A percentile compares a stretch with the other conserved stretches of the same genome.
phyloP scores from a whole-genome alignment of 2,329 filamentous ascomycete genomes.

The Chrysoporthe puriensis region DNA sequence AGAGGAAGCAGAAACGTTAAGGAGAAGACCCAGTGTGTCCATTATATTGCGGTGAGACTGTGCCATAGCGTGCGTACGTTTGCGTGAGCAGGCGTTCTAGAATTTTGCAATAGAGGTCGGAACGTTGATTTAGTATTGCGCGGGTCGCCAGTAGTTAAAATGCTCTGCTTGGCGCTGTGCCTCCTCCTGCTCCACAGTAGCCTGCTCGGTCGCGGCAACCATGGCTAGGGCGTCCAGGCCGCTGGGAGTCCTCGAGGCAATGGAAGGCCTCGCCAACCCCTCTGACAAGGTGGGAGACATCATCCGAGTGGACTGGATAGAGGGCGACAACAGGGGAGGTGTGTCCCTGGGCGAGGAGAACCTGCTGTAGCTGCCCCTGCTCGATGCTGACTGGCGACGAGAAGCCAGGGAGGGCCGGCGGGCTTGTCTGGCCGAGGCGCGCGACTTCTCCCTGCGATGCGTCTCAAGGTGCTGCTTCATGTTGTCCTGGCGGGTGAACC shows the following conservation, averaged over 20 bases:
- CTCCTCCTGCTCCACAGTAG: slow-evolving; percentile 7
- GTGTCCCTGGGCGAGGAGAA: slow-evolving; percentile 34
- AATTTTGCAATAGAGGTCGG: neutral
- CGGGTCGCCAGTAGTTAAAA: slow-evolving; percentile 33
- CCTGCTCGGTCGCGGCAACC: slow-evolving; percentile 47
- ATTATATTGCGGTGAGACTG: neutral
- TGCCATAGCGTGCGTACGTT: neutral
- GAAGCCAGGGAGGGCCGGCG: slow-evolving; percentile 34
- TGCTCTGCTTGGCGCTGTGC: slow-evolving; percentile 49
- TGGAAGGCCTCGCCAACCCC: slow-evolving; percentile 49
- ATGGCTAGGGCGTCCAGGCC: slow-evolving; percentile 59
- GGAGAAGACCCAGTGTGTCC: neutral
- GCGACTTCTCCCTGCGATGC: slow-evolving; percentile 67
- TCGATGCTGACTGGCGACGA: slow-evolving; percentile 32
- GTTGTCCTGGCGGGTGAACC: slow-evolving; percentile 82
- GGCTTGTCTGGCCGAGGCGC: slow-evolving; percentile 40
- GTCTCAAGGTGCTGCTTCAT: slow-evolving; percentile 86
- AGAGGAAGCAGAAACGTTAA: slow-evolving; percentile 14
- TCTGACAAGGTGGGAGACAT: slow-evolving; percentile 51
- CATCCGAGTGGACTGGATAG: slow-evolving; percentile 45
- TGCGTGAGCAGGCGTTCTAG: neutral
- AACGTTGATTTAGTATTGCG: slow-evolving; percentile 7
- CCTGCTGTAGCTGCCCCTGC: slow-evolving; percentile 33
- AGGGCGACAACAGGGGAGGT: slow-evolving; percentile 41
- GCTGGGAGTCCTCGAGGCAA: slow-evolving; percentile 47